Conservation (phyloP, 495 filamentous ascomycete species). For the Oidiodendron maius region DNA sequence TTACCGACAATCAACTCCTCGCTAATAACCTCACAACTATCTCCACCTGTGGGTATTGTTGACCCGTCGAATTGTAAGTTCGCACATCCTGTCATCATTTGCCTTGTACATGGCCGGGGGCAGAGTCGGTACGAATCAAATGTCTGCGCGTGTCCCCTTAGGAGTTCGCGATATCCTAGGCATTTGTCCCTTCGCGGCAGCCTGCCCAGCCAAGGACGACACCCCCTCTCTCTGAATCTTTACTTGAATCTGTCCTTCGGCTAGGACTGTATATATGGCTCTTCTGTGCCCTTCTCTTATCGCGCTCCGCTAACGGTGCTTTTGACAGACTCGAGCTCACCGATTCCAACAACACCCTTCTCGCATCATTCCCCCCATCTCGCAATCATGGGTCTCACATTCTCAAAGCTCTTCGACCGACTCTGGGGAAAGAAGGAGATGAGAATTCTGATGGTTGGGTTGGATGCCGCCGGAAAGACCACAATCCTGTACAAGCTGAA, state of each 20-base stretch:
- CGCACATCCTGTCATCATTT: too few relatives aligned
- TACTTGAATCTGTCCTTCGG: conserved; percentile 28
- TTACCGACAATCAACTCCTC: conserved; percentile 19
- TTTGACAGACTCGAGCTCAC: conserved; percentile 18
- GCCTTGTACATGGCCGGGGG: too few relatives aligned
- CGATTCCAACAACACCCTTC: conserved; percentile 14
- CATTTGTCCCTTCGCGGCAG: conserved; percentile 15
- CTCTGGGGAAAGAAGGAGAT: conserved; percentile 99
- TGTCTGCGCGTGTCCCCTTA: conserved; percentile 17
- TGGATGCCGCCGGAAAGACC: conserved; percentile 99
- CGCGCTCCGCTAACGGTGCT: conserved; percentile 19
- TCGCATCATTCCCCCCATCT: conserved; percentile 22
- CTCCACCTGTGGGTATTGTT: conserved; percentile 20
- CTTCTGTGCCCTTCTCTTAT: conserved; percentile 2
- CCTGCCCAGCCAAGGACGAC: conserved; percentile 12
- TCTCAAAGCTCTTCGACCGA: conserved; percentile 89
- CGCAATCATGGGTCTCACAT: conserved; percentile 87
- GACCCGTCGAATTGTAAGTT: conserved; percentile 19
- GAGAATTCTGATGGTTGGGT: conserved; percentile 99
- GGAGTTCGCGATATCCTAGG: conserved; percentile 9
- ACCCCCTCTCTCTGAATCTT: not conserved
- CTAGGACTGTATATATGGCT: conserved; percentile 17
- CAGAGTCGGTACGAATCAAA: conserved; percentile 8
- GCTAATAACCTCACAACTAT: conserved; percentile 21
- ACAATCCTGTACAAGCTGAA: conserved; percentile 99